Base-by-base conservation (phyloP, 805 yeast genomes). In the Pichia exigua region DNA sequence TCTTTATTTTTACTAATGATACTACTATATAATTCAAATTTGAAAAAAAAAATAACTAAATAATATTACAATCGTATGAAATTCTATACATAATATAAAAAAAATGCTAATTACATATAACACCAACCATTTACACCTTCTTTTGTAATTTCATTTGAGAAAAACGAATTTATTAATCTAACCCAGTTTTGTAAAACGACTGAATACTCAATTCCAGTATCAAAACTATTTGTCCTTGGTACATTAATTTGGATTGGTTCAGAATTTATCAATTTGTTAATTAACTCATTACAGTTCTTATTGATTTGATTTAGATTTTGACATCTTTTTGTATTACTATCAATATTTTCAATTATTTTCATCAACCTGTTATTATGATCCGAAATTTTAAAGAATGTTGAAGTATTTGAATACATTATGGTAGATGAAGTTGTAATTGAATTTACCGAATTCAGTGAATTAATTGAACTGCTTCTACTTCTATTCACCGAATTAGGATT, bases 51-150 rank as follows among this genome's bases (percentile, higher is more conserved):
- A n/a, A n/a, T n/a, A n/a, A n/a, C n/a, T n/a, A n/a, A n/a, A n/a
- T n/a, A n/a, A n/a, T n/a, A n/a, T n/a, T n/a, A n/a, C n/a, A n/a
- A n/a, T n/a, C n/a, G n/a, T n/a, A n/a, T n/a, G n/a, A n/a, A n/a
- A n/a, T n/a, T n/a, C n/a, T 5, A 4, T 30, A 30, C 13, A 30
- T 13, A 13, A 35, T 7, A 35, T 7, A 35, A 35, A n/a, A 35
- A 13, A 15, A 32, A 4, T 3, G n/a, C 4, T 4, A 35, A 4
- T 46, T 41, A 55, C 35, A 46, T 26, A 30, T 41, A 54, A 38
- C 55, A 57, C 68, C 69, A 65, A 6, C 69, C 69, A 45, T 57
- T 54, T 9, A 56, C 46, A 30, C 60, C 63, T n/a, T 64, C 66
- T 22, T 50, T 59, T 2, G 58, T 51, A 13, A 57, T 49, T 13